Percentiles rank a stretch among this genome's conserved stretches.
phyloP scores from a whole-genome alignment of 1,284 basidiomycete genomes.

The Phylloboletellus chloephorus region DNA sequence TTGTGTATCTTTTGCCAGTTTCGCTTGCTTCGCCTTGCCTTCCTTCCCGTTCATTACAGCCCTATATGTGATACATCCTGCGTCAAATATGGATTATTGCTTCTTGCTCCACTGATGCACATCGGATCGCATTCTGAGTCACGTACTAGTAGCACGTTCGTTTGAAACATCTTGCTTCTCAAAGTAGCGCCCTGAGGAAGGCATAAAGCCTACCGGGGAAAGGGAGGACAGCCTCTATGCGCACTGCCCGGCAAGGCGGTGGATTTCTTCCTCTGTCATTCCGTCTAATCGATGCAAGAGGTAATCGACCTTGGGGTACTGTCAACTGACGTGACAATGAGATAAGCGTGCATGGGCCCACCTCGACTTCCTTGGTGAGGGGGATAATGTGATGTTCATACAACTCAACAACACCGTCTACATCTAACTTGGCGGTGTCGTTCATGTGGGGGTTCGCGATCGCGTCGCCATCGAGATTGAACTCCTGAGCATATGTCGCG shows the following conservation, averaged over 20 bases:
- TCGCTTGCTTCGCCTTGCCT: constrained; percentile 7
- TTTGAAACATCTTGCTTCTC: constrained; percentile 21
- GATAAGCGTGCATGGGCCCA: constrained; percentile 37
- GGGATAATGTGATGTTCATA: constrained; percentile 97
- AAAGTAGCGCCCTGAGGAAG: constrained; percentile 1
- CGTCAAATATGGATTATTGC: constrained; percentile 5
- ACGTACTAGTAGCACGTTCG: constrained; percentile 24
- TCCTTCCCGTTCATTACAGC: constrained; percentile 7
- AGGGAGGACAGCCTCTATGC: constrained; percentile 7
- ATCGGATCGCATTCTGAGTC: constrained; percentile 22
- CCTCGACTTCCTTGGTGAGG: constrained; percentile 97
- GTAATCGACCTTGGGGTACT: constrained; percentile 74
- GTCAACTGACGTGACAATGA: constrained; percentile 7
- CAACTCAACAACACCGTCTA: constrained; percentile 86
- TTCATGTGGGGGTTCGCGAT: constrained; percentile 29
- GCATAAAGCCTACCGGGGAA: constrained; percentile 5
- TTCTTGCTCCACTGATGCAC: constrained; percentile 22
- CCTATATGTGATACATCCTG: constrained; percentile 19
- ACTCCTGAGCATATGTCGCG: constrained; percentile 86
- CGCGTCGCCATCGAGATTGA: constrained; percentile 67
- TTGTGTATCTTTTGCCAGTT: constrained; percentile 9
- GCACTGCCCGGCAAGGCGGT: constrained; percentile 42
- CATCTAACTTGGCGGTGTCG: constrained; percentile 73
- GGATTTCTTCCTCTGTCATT: constrained; percentile 74
- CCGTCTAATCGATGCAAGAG: constrained; percentile 81